phyloP scores from a whole-genome alignment of 176 grass and related monocot species.

The Echinochloa phyllopogon region DNA sequence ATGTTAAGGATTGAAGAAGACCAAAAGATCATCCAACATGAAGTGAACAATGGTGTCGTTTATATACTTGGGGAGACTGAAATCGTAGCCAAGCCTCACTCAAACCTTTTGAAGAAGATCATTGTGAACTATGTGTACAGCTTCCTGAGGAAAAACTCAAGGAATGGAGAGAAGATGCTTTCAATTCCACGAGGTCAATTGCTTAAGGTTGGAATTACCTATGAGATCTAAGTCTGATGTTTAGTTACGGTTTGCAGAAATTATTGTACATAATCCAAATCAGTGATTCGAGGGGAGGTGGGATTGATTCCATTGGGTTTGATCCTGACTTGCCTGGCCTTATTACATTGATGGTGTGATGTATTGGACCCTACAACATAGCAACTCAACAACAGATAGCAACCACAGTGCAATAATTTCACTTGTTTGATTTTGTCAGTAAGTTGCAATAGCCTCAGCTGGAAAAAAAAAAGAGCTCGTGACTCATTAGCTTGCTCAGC shows the following conservation, averaged over 20 bases:
- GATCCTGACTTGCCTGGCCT: not conserved
- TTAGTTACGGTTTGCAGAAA: not conserved
- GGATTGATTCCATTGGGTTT: not conserved
- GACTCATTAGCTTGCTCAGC: too few species aligned
- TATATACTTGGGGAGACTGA: slow-evolving; percentile 73
- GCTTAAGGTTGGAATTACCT: slow-evolving; percentile 75
- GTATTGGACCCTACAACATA: too few species aligned
- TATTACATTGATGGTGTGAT: too few species aligned
- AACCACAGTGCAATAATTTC: too few species aligned
- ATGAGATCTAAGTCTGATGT: slow-evolving; percentile 54
- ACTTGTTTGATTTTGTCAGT: too few species aligned
- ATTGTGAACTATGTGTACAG: slow-evolving; percentile 60
- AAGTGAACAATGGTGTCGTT: slow-evolving; percentile 71
- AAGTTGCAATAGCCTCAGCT: too few species aligned
- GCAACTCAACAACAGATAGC: too few species aligned
- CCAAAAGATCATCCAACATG: slow-evolving; percentile 48
- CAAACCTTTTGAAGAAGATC: slow-evolving; percentile 61
- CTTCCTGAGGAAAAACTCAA: slow-evolving; percentile 67
- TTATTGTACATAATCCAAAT: not conserved
- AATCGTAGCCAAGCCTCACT: slow-evolving; percentile 53
- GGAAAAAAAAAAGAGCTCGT: too few species aligned
- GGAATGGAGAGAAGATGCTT: slow-evolving; percentile 64
- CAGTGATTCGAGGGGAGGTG: not conserved
- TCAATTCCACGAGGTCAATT: slow-evolving; percentile 61
- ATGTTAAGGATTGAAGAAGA: slow-evolving; percentile 55